Base-by-base conservation (phyloP, 495 filamentous ascomycete genomes). In the Clavariopsis aquatica region DNA sequence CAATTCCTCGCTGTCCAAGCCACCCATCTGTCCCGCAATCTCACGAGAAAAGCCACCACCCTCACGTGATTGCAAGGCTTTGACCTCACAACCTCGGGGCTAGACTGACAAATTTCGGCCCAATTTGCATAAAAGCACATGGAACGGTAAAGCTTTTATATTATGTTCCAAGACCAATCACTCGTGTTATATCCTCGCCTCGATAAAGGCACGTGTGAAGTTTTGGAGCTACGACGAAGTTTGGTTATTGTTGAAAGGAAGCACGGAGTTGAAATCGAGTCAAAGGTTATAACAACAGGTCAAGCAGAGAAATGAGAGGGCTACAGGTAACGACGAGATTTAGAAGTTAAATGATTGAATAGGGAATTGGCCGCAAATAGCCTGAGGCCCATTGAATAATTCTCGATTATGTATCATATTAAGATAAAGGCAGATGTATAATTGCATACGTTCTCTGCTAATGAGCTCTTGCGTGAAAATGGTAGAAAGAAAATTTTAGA, bases 251-350 rank as follows among this genome's bases (percentile, higher is more conserved):
- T 23, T 22, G 36, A 45, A 23, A 31, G 54, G 20, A n/a, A 38
- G 26, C 2, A 41, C 12, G 24, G 54, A 12, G 20, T 45, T 31
- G 45, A 2, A 15, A 41, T 20, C 20, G 10, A 20, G 20, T 57
- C 54, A 38, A 57, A 20, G 45, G 36, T 22, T 57, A 10, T 8
- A 31, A 19, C 28, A 34, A 31, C 17, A 57, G 54, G 54, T 57
- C 31, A 26, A 41, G 54, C 19, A 57, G 36, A 26, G 54, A 57
- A 57, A n/a, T n/a, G n/a, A n/a, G n/a, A n/a, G n/a, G n/a, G n/a
- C n/a, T n/a, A n/a, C n/a, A n/a, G n/a, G n/a, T n/a, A n/a, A n/a
- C n/a, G n/a, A n/a, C n/a, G n/a, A n/a, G n/a, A n/a, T n/a, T n/a
- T n/a, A n/a, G n/a, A n/a, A n/a, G n/a, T n/a, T n/a, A n/a, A n/a